A percentile compares a stretch with the other conserved stretches of the same genome.
Conservation (phyloP, 2,329 filamentous ascomycete genomes). For the Penicillium expansum region DNA sequence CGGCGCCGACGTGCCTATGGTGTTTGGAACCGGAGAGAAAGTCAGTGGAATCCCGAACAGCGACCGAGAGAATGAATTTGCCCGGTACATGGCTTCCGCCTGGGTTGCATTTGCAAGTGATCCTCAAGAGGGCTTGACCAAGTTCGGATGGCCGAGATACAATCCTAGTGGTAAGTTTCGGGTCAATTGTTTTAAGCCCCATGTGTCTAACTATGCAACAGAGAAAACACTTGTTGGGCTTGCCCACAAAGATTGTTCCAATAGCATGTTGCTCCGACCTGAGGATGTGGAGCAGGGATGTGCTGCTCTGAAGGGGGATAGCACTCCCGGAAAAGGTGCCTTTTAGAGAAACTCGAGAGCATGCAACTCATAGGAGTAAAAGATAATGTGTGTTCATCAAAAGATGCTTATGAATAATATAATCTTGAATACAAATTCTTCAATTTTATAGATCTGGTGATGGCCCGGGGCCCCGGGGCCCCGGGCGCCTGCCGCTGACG, state of each 20-base stretch:
- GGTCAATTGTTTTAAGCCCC: neutral
- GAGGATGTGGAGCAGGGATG: conserved; percentile 21
- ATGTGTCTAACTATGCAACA: neutral
- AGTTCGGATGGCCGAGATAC: conserved; percentile 41
- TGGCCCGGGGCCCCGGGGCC: too few species aligned
- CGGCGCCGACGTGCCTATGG: conserved; percentile 49
- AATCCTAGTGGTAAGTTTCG: conserved; percentile 16
- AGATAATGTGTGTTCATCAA: neutral
- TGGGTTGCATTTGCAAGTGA: conserved; percentile 45
- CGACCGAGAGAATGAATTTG: conserved; percentile 32
- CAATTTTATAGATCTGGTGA: neutral
- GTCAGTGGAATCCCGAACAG: conserved; percentile 40
- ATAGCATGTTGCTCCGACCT: conserved; percentile 16
- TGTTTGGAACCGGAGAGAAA: conserved; percentile 44
- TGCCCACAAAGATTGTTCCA: conserved; percentile 17
- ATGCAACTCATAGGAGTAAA: neutral
- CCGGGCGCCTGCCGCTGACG: neutral
- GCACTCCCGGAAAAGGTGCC: conserved; percentile 22
- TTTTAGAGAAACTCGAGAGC: conserved; percentile 21
- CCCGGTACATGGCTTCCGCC: conserved; percentile 40
- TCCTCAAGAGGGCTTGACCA: conserved; percentile 36
- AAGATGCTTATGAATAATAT: neutral
- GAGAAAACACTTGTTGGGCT: conserved; percentile 26
- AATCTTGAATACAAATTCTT: neutral
- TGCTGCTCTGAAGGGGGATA: conserved; percentile 20